Percentiles rank a stretch among this genome's conserved stretches.
Evolutionary conservation across 2,329 filamentous ascomycete species (phyloP).

Genomic region (Metarhizium sp.): DNA sequence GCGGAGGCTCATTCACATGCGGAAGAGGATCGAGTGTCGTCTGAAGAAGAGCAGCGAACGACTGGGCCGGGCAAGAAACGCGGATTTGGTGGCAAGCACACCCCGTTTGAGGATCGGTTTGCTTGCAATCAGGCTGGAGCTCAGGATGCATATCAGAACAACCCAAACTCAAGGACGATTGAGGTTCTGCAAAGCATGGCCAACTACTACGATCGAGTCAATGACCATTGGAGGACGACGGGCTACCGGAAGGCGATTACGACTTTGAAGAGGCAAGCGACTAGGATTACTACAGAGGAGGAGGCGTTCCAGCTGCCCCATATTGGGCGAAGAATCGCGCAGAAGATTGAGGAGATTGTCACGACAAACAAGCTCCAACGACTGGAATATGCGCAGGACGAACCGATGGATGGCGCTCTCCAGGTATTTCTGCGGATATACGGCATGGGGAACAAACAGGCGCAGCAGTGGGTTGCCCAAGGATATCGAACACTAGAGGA

Average conservation of each 20-base stretch:
- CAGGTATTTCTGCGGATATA: conserved; percentile 71
- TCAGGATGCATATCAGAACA: conserved; percentile 32
- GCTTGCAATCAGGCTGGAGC: conserved; percentile 45
- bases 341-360: conserved; percentile 85
- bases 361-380: conserved; percentile 61
- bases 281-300: conserved; percentile 56
- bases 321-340: conserved; percentile 64
- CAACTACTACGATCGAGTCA: conserved; percentile 63
- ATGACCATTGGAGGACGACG: conserved; percentile 66
- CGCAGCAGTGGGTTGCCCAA: conserved; percentile 65
- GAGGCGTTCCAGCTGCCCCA: conserved; percentile 59
- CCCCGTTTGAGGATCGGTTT: conserved; percentile 38
- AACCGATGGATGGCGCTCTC: conserved; percentile 56
- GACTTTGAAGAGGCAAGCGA: conserved; percentile 57
- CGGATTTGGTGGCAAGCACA: conserved; percentile 14
- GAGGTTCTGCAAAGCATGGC: conserved; percentile 70
- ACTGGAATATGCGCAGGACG: conserved; percentile 59
- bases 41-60: not conserved
- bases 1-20: conserved; percentile 4
- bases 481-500: conserved; percentile 70
- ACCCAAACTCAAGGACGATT: conserved; percentile 70
- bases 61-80: not conserved
- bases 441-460: conserved; percentile 62
- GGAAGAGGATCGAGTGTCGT: not conserved
- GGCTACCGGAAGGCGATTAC: conserved; percentile 71